phyloP scores from a whole-genome alignment of 352 stramenopile species.

The Phytophthora pisi region DNA sequence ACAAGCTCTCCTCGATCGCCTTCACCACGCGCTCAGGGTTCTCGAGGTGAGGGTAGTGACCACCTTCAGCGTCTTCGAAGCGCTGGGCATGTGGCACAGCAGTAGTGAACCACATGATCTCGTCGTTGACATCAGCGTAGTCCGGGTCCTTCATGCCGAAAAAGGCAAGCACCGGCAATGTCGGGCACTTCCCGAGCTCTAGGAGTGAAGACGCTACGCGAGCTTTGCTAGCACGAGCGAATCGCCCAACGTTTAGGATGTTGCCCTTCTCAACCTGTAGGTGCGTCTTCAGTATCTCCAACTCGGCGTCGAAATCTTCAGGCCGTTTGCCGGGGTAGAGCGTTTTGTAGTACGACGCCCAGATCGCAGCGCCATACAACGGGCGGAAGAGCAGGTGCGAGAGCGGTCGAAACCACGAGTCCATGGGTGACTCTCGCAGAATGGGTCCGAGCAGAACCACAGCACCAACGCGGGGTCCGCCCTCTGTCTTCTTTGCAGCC shows the following conservation, averaged over 20 bases:
- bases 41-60: constrained; percentile 48
- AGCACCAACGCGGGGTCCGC: constrained; percentile 11
- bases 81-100: constrained; percentile 26
- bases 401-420: constrained; percentile 37
- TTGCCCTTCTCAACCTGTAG: constrained; percentile 22
- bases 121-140: constrained; percentile 35
- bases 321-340: constrained; percentile 35
- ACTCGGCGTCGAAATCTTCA: constrained; percentile 35
- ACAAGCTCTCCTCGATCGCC: constrained; percentile 18
- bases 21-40: constrained; percentile 28
- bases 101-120: constrained; percentile 38
- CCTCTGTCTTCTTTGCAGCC: constrained; percentile 1
- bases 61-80: constrained; percentile 31
- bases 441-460: constrained; percentile 44
- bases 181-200: background rate
- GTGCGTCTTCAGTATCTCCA: constrained; percentile 31
- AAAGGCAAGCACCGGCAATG: constrained; percentile 40
- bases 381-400: constrained; percentile 41
- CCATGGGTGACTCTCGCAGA: constrained; percentile 35
- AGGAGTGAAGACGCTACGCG: too few relatives aligned
- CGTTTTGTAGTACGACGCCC: constrained; percentile 48
- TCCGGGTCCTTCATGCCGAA: constrained; percentile 46
- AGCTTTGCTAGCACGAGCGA: constrained; percentile 17
- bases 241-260: constrained; percentile 35
- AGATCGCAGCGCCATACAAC: constrained; percentile 36